Conservation (phyloP, 495 filamentous ascomycete genomes). For the Chaetomium cochliodes region DNA sequence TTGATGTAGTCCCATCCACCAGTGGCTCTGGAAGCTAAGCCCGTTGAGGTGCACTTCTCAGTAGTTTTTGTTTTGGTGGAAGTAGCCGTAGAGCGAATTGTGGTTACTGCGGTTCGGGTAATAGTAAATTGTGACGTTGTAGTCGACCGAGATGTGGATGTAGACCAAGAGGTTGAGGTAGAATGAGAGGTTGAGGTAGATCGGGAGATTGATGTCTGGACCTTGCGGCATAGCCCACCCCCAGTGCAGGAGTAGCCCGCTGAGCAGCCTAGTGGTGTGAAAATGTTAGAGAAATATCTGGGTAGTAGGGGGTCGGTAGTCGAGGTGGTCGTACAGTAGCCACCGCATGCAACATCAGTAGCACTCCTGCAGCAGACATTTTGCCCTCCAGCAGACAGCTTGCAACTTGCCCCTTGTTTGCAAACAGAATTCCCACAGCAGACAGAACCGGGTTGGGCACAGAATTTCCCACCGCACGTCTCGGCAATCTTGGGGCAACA, state of each 20-base stretch:
- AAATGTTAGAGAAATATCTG: neutral
- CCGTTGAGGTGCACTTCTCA: neutral
- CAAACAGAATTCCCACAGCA: conserved; percentile 7
- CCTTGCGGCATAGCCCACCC: conserved; percentile 3
- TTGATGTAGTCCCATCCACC: conserved; percentile 11
- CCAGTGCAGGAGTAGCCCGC: conserved; percentile 3
- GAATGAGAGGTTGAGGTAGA: neutral
- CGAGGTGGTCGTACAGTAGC: conserved; percentile 8
- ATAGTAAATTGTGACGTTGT: conserved; percentile 2
- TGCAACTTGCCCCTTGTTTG: conserved; percentile 4
- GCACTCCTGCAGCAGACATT: conserved; percentile 16
- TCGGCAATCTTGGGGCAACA: conserved; percentile 13
- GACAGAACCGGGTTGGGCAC: neutral
- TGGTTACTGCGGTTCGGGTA: conserved; percentile 11
- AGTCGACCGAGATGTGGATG: conserved; percentile 3
- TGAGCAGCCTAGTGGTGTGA: conserved; percentile 1
- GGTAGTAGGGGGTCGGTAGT: neutral
- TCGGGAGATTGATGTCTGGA: neutral
- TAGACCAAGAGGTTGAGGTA: conserved; percentile 4
- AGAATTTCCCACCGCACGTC: conserved; percentile 6
- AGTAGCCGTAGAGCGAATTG: neutral
- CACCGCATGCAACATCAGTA: conserved; percentile 5
- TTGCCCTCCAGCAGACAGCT: conserved; percentile 5
- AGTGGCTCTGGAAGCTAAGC: neutral
- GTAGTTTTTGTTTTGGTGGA: neutral